phyloP scores from a whole-genome alignment of 2,329 filamentous ascomycete genomes.

The Monosporascus ibericus region DNA sequence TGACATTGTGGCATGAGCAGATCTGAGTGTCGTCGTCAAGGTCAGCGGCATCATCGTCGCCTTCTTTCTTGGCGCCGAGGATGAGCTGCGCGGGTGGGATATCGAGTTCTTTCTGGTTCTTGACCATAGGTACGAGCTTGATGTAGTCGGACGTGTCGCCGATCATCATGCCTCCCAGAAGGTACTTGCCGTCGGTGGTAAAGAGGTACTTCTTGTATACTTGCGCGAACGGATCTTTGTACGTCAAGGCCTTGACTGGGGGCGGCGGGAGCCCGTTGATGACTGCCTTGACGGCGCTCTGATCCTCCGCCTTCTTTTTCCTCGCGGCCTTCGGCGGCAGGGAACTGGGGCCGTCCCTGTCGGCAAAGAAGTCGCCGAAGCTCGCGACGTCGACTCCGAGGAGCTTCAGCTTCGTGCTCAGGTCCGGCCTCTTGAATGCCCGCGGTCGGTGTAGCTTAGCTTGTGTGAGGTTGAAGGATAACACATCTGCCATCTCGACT shows the following conservation, averaged over 20 bases:
- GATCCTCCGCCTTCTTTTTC: conserved; percentile 31
- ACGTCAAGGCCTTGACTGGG: conserved; percentile 76
- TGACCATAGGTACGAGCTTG: conserved; percentile 82
- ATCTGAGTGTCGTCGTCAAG: conserved; percentile 81
- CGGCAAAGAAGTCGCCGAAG: conserved; percentile 91
- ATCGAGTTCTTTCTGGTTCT: conserved; percentile 73
- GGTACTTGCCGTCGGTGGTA: conserved; percentile 80
- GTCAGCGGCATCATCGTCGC: conserved; percentile 70
- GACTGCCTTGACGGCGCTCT: conserved; percentile 36
- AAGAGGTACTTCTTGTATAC: conserved; percentile 95
- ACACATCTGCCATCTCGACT: conserved; percentile 86
- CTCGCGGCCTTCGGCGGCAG: conserved; percentile 55
- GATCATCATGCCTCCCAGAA: conserved; percentile 97
- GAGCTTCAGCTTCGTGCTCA: conserved; percentile 88
- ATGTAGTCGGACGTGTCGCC: conserved; percentile 87
- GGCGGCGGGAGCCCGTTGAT: conserved; percentile 50
- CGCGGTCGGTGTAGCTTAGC: conserved; percentile 65
- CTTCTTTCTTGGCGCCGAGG: conserved; percentile 66
- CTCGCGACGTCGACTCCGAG: conserved; percentile 87
- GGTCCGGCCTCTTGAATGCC: conserved; percentile 72
- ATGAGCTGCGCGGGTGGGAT: conserved; percentile 78
- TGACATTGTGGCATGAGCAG: conserved; percentile 90
- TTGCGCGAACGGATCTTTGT: conserved; percentile 80
- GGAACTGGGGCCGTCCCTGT: conserved; percentile 72
- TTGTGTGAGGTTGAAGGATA: conserved; percentile 86